Conservation (phyloP, 306 rosid genomes). For the Pyrus bretschneideri region DNA sequence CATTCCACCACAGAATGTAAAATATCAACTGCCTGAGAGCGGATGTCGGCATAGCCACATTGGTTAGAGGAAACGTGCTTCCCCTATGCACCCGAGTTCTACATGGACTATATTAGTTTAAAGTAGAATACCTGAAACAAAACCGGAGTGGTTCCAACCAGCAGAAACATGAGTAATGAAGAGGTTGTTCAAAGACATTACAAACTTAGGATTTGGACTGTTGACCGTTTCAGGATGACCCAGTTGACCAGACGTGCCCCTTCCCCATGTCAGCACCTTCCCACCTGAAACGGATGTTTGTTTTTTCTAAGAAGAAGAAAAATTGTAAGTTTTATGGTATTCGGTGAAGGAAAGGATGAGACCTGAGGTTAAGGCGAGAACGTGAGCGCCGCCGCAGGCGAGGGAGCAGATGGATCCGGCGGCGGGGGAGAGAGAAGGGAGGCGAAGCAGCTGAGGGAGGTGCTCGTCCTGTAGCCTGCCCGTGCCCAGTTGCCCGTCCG, state of each 20-base stretch:
- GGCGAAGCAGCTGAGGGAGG: conserved; percentile 57
- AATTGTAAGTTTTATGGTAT: neutral
- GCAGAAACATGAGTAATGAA: conserved; percentile 65
- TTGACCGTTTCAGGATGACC: conserved; percentile 57
- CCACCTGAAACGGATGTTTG: conserved; percentile 36
- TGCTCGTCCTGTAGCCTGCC: conserved; percentile 47
- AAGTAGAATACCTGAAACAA: conserved; percentile 59
- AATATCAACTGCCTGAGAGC: neutral
- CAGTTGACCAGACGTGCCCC: conserved; percentile 78
- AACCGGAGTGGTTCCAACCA: conserved; percentile 93
- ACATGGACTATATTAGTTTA: too few relatives aligned
- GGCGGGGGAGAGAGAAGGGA: conserved; percentile 28
- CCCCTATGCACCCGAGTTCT: too few relatives aligned
- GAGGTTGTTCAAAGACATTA: conserved; percentile 38
- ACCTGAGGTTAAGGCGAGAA: conserved; percentile 67
- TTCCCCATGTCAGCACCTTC: conserved; percentile 79
- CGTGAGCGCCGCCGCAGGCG: conserved; percentile 92
- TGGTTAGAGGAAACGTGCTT: neutral
- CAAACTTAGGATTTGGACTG: conserved; percentile 46
- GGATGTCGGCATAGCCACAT: neutral
- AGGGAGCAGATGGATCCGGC: conserved; percentile 40
- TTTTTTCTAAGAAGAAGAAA: neutral
- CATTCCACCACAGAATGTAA: neutral
- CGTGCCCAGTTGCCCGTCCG: conserved; percentile 76
- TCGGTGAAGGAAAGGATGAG: neutral